Evolutionary conservation across 2,329 filamentous ascomycete species (phyloP), one percentile per base, ranked within the genome.

Genomic region (Epichloe typhina): DNA sequence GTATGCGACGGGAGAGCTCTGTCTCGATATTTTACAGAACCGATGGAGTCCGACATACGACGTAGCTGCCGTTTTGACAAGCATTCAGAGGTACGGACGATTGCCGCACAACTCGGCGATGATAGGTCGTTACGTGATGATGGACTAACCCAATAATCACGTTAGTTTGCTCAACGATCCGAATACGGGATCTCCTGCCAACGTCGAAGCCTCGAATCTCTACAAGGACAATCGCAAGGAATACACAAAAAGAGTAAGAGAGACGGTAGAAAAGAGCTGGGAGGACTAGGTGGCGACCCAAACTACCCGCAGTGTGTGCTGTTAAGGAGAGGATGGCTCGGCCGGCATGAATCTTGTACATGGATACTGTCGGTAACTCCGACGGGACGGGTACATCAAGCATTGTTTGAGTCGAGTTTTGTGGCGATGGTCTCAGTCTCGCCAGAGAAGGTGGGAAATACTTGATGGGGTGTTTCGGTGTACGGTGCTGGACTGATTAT

Each of bases 191-290:
- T 95, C 89, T 1, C 93, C 93, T 0, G 93, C 93, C 51, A 98
- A 98, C 62, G 93, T 97, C 60, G 93, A 98, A 71, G 93, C 93
- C 1, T 95, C 89, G 50, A 98, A 97, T 65, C 75, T 97, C 8
- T 98, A 97, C 76, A 97, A 97, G 67, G 93, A 98, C 64, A 97
- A 97, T 68, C 80, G 90, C 55, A 89, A 90, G 66, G 93, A 98
- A 64, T 98, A 98, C 64, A 87, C 26, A 98, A 98, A 74, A 74
- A 77, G 90, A 17, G 93, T 98, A 42, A 77, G 89, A 46, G 93
- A 97, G 73, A 96, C 91, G 0, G 93, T 98, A 15, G 93, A 98
- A 75, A 97, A 96, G 80, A 97, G 91, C 72, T 98, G 93, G 93
- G 93, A 97, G 56, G 91, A 96, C 62, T 95, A 61, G 65, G 47